A percentile compares a stretch with the other conserved stretches of the same genome.
phyloP scores from a whole-genome alignment of 176 grass and related monocot species.

The Thalia dealbata region DNA sequence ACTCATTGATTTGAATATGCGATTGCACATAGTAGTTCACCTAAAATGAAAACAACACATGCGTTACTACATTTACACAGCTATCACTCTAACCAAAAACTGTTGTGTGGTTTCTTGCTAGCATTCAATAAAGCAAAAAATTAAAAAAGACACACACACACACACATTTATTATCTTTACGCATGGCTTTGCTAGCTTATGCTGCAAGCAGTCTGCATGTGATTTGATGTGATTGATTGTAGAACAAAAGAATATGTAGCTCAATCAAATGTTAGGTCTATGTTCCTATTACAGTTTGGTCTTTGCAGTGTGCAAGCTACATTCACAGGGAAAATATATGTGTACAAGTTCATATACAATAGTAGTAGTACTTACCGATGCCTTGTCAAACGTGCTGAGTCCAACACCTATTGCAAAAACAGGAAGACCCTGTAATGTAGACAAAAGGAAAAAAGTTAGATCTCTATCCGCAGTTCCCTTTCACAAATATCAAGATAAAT shows the following conservation, averaged over 20 bases:
- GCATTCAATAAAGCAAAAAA: no score
- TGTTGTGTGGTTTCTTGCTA: not conserved
- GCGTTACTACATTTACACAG: not conserved
- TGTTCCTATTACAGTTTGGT: not conserved
- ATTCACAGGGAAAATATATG: not conserved
- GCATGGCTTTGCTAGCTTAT: no score
- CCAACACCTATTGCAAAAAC: slow-evolving; percentile 95
- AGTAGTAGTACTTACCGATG: slow-evolving; percentile 39
- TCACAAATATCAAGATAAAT: not conserved
- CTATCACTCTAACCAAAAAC: not conserved
- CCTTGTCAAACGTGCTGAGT: slow-evolving; percentile 79
- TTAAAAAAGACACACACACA: no score
- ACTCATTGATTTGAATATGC: slow-evolving; percentile 99
- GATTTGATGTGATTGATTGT: no score
- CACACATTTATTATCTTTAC: no score
- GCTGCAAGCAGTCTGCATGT: no score
- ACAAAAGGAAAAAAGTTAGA: not conserved
- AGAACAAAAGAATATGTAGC: no score
- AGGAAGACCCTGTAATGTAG: slow-evolving; percentile 58
- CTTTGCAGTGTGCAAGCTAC: not conserved
- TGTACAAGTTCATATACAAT: not conserved
- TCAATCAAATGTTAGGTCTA: no score
- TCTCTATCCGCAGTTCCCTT: not conserved
- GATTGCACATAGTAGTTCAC: slow-evolving; percentile 93
- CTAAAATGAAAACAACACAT: slow-evolving; percentile 35